Base-by-base conservation (phyloP, 306 rosid genomes). In the Alnus glutinosa region DNA sequence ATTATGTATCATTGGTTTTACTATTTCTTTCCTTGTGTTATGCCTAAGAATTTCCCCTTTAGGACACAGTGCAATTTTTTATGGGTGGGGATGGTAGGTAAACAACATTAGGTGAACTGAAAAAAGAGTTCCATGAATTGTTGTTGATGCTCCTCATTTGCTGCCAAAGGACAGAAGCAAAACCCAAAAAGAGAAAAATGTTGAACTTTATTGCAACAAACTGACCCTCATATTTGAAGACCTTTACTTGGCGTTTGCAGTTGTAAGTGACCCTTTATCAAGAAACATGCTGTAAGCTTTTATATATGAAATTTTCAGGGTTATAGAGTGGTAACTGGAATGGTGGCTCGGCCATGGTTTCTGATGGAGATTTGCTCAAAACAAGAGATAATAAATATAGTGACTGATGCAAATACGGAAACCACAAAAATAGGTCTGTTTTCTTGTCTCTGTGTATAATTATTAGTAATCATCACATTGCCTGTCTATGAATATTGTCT, bases 321-420 rank as follows among this genome's bases (percentile, higher is more conserved):
- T 55, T 95, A 91, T 68, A 83, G 98, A 79, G 69, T 88, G 86
- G 83, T 93, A 64, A 80, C 93, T 76, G 99, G 97, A 77, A 83
- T 95, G 85, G 96, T 89, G 63, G 82, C 88, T 75, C 97, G 96
- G 75, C 83, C 96, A 3, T 93, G 98, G 98, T 93, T 94, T 85
- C 89, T 95, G 78, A 74, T 86, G 89, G 99, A 95, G 86, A 90
- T 93, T 80, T 93, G 90, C 87, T 91, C 97, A 63, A 90, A 86
- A 70, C 92, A 81, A 79, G 97, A 95, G 78, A 95, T 93, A 68
- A 85, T 95, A 78, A 85, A 88, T 61, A 74, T 78, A 64, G 88
- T 89, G 79, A 88, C 89, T 18, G 82, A 91, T 82, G 80, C 93
- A 69, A 85, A 62, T 79, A 82, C 88, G 32, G 98, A 91, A 85